Evolutionary conservation across 352 stramenopile genomes (phyloP), one percentile per base, ranked within the genome.

Genomic region (Globisporangium paddicum): DNA sequence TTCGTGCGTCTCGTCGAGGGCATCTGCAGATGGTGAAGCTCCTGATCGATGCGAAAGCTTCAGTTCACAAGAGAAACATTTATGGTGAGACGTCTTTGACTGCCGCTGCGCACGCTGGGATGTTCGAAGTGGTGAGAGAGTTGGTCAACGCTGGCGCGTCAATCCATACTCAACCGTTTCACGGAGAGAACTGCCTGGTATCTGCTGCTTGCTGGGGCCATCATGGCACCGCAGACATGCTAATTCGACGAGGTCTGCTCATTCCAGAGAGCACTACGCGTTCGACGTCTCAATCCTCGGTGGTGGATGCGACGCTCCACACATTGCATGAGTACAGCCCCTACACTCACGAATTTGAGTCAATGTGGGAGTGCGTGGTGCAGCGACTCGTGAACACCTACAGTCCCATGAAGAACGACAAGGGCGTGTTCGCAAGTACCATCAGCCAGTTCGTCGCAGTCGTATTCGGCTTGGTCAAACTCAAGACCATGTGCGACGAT

Each of bases 311-410:
- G 10, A 58, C 51, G 37, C 42, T 58, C 21, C 16, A 58, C 37
- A 49, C 51, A 4, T 23, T 58, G 14, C 18, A 18, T 9, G 35
- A 47, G 5, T 48, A 48, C 3, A n/a, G 14, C 16, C 2, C 6
- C 5, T 21, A 28, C 25, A 48, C 23, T 4, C 51, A n/a, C 35
- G 51, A 49, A 45, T 46, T 58, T n/a, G 35, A 25, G 14, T 48
- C 51, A 14, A 40, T 58, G 37, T 58, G 51, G 51, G 19, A 28
- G 8, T 34, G 37, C 51, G 23, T 48, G 19, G 51, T 58, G 21
- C 34, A 48, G 16, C 51, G 37, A 11, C n/a, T 58, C 5, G 26
- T 21, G 19, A 18, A 37, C 5, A 18, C 49, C 16, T 47, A 58
- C 40, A 18, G 14, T 5, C 14, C 25, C 18, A 13, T n/a, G 16